Conservation (phyloP, 2,329 filamentous ascomycete genomes). For the Trichoderma semiorbis region DNA sequence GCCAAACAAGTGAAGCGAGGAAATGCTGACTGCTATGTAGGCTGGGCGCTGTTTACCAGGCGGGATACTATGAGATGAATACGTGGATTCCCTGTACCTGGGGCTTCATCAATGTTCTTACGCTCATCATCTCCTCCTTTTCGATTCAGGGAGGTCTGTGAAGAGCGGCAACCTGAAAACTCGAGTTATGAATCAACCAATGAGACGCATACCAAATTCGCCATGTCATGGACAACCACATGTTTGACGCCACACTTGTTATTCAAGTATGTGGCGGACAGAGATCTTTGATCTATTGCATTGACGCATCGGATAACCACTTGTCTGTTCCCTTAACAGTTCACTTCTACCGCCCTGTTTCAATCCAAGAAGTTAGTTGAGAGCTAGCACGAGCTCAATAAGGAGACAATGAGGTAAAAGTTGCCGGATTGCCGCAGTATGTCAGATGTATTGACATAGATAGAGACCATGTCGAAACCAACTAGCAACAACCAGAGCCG, state of each 20-base stretch:
- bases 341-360: background rate
- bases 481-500: background rate
- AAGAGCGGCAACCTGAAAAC: constrained; percentile 24
- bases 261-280: background rate
- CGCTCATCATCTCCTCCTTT: constrained; percentile 83
- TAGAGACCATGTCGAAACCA: background rate
- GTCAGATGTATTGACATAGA: background rate
- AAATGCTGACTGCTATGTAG: constrained; percentile 40
- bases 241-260: background rate
- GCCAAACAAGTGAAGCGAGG: background rate
- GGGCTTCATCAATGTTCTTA: constrained; percentile 78
- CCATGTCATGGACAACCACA: background rate
- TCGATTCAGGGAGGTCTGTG: constrained; percentile 86
- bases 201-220: background rate
- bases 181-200: background rate
- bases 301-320: no score
- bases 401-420: background rate
- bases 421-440: background rate
- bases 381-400: background rate
- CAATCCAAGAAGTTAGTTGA: background rate
- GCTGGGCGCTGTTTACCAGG: constrained; percentile 74
- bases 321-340: background rate
- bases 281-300: background rate
- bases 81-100: constrained; percentile 92
- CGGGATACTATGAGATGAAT: constrained; percentile 84